phyloP scores from a whole-genome alignment of 2,329 filamentous ascomycete genomes.

The Arthroderma sp. region DNA sequence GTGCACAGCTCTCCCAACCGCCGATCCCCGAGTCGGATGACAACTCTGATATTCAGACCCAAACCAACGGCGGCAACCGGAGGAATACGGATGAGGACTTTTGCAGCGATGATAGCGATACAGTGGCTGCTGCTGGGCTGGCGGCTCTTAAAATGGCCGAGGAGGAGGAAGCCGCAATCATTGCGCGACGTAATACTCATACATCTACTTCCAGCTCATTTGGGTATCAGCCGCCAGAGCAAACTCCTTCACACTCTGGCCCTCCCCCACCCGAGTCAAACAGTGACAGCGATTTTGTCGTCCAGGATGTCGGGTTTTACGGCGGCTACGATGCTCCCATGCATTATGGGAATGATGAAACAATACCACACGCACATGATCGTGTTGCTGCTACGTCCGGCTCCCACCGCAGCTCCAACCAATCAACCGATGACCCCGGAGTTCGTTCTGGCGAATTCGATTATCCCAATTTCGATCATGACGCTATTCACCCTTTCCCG shows the following conservation, averaged over 20 bases:
- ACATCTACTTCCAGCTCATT: constrained; percentile 37
- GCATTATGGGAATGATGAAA: constrained; percentile 43
- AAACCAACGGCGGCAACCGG: constrained; percentile 38
- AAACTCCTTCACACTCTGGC: constrained; percentile 10
- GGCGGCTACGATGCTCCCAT: constrained; percentile 54
- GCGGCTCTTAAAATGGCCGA: constrained; percentile 76
- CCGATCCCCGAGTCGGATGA: constrained; percentile 11
- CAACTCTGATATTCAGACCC: constrained; percentile 26
- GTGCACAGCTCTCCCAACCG: constrained; percentile 12
- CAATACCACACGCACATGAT: constrained; percentile 1
- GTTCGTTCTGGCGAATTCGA: constrained; percentile 20
- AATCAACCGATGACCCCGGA: constrained; percentile 6
- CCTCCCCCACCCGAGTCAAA: constrained; percentile 22
- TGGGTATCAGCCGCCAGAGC: constrained; percentile 27
- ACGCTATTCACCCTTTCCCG: constrained; percentile 45
- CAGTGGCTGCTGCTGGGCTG: constrained; percentile 72
- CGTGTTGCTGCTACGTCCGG: constrained; percentile 4
- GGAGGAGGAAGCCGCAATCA: constrained; percentile 54
- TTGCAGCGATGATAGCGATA: constrained; percentile 66
- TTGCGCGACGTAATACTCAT: constrained; percentile 45
- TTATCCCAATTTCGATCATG: constrained; percentile 31
- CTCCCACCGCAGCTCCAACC: constrained; percentile 9
- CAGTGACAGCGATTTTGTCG: constrained; percentile 60
- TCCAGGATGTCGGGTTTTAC: constrained; percentile 60
- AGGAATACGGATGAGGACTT: constrained; percentile 32